A percentile compares a stretch with the other conserved stretches of the same genome.
These are phyloP conservation scores for Rhodotorula diobovata DNA, from an alignment of 768 basidiomycete species.

Conservation along the genomic window DNA sequence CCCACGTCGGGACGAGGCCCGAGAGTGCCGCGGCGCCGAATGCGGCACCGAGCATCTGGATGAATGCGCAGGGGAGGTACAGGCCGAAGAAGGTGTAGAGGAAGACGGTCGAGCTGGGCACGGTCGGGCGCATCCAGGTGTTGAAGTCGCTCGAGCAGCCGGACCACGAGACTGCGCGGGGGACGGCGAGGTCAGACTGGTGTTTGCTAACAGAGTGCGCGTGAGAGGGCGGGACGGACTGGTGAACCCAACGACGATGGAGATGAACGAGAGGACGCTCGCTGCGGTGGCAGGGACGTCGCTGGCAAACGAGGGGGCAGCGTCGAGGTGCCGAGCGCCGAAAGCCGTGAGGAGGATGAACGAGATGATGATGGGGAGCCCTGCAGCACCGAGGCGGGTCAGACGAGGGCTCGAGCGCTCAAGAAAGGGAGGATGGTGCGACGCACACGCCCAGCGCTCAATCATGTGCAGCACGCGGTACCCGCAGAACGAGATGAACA, in stretches of 20 bases:
- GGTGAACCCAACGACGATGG: slow-evolving; percentile 67
- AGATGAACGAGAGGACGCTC: slow-evolving; percentile 61
- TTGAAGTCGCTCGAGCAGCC: slow-evolving; percentile 63
- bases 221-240: slow-evolving; percentile 18
- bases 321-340: slow-evolving; percentile 64
- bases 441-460: slow-evolving; percentile 59
- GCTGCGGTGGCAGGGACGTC: slow-evolving; percentile 57
- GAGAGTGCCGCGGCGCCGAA: slow-evolving; percentile 58
- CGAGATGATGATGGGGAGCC: slow-evolving; percentile 72
- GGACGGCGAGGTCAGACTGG: slow-evolving; percentile 53
- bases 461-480: slow-evolving; percentile 48
- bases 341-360: slow-evolving; percentile 68
- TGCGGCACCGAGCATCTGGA: slow-evolving; percentile 64
- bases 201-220: background rate
- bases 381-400: slow-evolving; percentile 1
- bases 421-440: background rate
- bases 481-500: slow-evolving; percentile 52
- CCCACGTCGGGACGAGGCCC: slow-evolving; percentile 45
- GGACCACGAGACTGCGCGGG: slow-evolving; percentile 38
- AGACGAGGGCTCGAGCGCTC: background rate
- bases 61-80: slow-evolving; percentile 53
- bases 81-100: slow-evolving; percentile 64
- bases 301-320: slow-evolving; percentile 50
- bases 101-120: slow-evolving; percentile 55
- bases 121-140: slow-evolving; percentile 56